These are phyloP conservation scores for Ziziphus jujuba DNA, from an alignment of 306 rosid species.

Conservation along the genomic window DNA sequence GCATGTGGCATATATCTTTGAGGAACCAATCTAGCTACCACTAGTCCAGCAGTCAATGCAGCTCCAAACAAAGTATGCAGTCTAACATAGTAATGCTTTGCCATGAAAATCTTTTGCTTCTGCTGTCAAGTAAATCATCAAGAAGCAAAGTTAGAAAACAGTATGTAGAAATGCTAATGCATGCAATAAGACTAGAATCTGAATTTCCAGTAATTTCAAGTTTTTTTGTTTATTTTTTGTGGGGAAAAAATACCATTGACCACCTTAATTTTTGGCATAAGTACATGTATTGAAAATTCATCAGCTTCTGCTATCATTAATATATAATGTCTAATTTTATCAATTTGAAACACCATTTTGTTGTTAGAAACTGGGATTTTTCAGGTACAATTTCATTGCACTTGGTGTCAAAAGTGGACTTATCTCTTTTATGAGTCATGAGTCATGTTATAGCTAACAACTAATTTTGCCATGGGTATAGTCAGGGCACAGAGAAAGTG, in stretches of 20 bases:
- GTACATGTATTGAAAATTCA: no score
- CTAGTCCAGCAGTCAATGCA: conserved; percentile 75
- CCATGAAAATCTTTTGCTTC: conserved; percentile 87
- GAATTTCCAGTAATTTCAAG: not conserved
- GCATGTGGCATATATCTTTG: conserved; percentile 20
- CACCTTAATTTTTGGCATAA: no score
- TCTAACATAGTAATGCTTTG: conserved; percentile 85
- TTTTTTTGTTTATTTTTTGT: no score
- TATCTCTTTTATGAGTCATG: not conserved
- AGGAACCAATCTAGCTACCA: conserved; percentile 48
- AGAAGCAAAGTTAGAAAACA: not conserved
- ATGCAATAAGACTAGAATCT: not conserved
- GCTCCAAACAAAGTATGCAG: conserved; percentile 79
- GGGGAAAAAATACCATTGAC: no score
- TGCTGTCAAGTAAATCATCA: conserved; percentile 45
- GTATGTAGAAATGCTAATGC: not conserved
- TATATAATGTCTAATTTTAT: no score
- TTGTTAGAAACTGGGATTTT: no score
- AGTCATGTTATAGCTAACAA: conserved; percentile 34
- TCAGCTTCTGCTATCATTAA: no score
- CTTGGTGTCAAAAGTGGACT: no score
- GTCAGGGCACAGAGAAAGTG: conserved; percentile 63
- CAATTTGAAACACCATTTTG: no score
- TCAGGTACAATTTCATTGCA: no score
- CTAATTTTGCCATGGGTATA: conserved; percentile 71